Conservation (phyloP, 805 yeast genomes). For the Hanseniaspora nectarophila region DNA sequence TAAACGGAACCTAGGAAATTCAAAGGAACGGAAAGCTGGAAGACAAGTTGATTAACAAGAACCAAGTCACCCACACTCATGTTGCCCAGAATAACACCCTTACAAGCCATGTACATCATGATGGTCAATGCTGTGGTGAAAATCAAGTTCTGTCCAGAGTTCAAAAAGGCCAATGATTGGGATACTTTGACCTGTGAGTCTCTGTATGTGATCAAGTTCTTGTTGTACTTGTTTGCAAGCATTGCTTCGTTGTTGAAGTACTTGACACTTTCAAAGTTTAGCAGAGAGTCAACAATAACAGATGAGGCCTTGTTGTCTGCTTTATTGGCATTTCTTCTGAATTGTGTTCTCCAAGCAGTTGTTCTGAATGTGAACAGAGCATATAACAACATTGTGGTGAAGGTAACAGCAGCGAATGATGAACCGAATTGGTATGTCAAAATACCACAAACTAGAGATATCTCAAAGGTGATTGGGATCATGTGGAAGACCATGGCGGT, state of each 20-base stretch:
- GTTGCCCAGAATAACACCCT: conserved; percentile 73
- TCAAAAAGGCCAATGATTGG: conserved; percentile 65
- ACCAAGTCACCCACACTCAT: conserved; percentile 92
- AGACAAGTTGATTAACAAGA: conserved; percentile 85
- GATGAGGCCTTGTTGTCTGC: conserved; percentile 96
- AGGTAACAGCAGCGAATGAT: conserved; percentile 78
- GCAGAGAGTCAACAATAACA: conserved; percentile 84
- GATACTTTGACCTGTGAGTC: conserved; percentile 62
- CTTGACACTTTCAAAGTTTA: conserved; percentile 88
- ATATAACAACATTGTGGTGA: conserved; percentile 79
- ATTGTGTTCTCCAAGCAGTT: conserved; percentile 91
- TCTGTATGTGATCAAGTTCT: conserved; percentile 62
- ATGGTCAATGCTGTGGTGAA: conserved; percentile 83
- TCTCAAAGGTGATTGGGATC: conserved; percentile 83
- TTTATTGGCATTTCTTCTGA: conserved; percentile 75
- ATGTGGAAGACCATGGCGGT: conserved; percentile 97
- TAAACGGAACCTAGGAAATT: conserved; percentile 93
- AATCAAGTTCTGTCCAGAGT: conserved; percentile 67
- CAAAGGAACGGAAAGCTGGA: conserved; percentile 88
- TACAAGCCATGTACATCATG: conserved; percentile 97
- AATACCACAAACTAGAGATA: conserved; percentile 84
- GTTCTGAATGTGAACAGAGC: conserved; percentile 79
- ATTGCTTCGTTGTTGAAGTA: conserved; percentile 81
- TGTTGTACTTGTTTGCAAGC: conserved; percentile 70
- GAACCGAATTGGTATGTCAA: conserved; percentile 85